phyloP scores from a whole-genome alignment of 2,329 filamentous ascomycete genomes.

The Aspergillus novofumigatus region DNA sequence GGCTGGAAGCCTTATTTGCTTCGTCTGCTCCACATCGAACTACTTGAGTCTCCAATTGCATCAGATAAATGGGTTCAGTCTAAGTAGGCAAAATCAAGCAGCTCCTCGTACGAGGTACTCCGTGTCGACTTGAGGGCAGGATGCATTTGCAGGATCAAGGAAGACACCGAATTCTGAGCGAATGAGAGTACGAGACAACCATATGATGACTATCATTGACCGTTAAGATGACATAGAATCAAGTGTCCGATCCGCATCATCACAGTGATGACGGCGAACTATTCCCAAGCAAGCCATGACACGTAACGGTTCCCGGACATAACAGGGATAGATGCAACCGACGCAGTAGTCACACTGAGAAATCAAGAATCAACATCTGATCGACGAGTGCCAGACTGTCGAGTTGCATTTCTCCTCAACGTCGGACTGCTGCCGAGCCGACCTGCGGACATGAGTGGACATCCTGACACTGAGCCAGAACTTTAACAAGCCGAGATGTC shows the following conservation, averaged over 20 bases:
- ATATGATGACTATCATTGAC: neutral
- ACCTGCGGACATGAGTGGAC: neutral
- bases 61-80: neutral
- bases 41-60: neutral
- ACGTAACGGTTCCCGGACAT: conserved; percentile 23
- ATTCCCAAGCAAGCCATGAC: conserved; percentile 26
- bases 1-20: neutral
- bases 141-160: neutral
- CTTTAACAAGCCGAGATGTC: neutral
- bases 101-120: neutral
- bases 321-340: neutral
- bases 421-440: neutral
- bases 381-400: neutral
- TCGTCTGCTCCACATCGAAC: neutral
- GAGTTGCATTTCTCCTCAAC: neutral
- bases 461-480: neutral
- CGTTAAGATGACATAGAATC: neutral
- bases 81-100: neutral
- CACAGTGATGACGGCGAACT: conserved; percentile 7
- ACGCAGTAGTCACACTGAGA: conserved; percentile 5
- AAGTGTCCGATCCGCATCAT: neutral
- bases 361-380: conserved; percentile 2
- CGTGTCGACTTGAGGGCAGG: neutral
- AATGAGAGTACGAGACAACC: too few relatives aligned
- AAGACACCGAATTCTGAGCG: neutral